These are phyloP conservation scores for Coelastrella sp. DNA, from an alignment of 139 green algal species.

Conservation along the genomic window DNA sequence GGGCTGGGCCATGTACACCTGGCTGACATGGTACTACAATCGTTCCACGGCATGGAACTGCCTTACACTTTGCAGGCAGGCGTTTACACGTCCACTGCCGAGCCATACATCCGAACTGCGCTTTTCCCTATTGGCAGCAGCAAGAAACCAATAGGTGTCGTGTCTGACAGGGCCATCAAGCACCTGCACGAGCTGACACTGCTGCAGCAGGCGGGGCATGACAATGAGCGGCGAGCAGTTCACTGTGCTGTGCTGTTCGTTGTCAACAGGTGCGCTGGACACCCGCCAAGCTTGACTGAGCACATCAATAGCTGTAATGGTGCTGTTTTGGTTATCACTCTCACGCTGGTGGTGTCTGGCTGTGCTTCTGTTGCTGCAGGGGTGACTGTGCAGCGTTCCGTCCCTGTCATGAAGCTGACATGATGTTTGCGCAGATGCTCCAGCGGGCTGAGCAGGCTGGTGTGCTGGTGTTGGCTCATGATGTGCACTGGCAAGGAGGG, in stretches of 20 bases:
- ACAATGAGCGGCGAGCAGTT: background rate
- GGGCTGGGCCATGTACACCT: too few species aligned
- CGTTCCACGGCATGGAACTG: too few species aligned
- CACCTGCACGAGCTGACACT: conserved; percentile 54
- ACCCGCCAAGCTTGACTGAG: too few species aligned
- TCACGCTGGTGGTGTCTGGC: too few species aligned
- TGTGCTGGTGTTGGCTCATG: conserved; percentile 53
- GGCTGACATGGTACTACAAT: too few species aligned
- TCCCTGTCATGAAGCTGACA: conserved; percentile 55
- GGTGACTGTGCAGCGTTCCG: conserved; percentile 53
- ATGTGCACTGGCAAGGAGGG: conserved; percentile 45
- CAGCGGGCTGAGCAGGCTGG: conserved; percentile 37
- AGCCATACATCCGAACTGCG: conserved; percentile 47
- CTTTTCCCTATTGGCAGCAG: conserved; percentile 53
- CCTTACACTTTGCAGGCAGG: conserved; percentile 29
- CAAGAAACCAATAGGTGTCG: conserved; percentile 49
- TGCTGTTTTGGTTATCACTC: too few species aligned
- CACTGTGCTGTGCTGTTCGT: conserved; percentile 54
- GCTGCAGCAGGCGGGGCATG: background rate
- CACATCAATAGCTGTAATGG: too few species aligned
- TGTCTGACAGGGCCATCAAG: conserved; percentile 61
- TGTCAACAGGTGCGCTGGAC: conserved; percentile 41
- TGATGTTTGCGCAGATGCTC: conserved; percentile 51
- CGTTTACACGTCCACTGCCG: conserved; percentile 19
- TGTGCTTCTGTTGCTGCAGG: background rate